Conservation (phyloP, 257 asterid genomes). For the Capsicum pubescens region DNA sequence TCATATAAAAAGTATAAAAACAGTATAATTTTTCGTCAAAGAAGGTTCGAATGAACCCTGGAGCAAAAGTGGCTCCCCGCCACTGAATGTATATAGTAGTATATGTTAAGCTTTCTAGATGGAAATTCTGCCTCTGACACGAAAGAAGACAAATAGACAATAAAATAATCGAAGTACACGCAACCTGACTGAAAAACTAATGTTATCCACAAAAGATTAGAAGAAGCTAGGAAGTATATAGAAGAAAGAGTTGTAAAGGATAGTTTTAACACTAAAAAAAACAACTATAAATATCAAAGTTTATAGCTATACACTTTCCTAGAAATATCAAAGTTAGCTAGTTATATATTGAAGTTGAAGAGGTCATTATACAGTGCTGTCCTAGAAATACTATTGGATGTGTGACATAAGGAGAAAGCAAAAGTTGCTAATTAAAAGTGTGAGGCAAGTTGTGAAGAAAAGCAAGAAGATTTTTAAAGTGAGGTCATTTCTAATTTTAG, state of each 20-base stretch:
- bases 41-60: too few species aligned
- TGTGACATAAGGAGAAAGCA: slow-evolving; percentile 5
- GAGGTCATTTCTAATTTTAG: not conserved
- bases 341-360: slow-evolving; percentile 22
- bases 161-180: not conserved
- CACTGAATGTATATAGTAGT: too few species aligned
- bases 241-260: too few species aligned
- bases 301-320: not conserved
- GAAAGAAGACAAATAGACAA: not conserved
- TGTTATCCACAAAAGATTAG: not conserved
- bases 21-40: too few species aligned
- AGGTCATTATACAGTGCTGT: not conserved
- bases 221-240: not conserved
- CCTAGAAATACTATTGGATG: slow-evolving; percentile 8
- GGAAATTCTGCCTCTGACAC: too few species aligned
- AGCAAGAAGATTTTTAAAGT: slow-evolving; percentile 10
- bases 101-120: too few species aligned
- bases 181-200: not conserved
- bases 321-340: slow-evolving; percentile 28
- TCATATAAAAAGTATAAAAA: too few species aligned
- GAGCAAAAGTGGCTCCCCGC: too few species aligned
- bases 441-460: not conserved
- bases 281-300: not conserved
- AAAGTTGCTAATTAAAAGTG: not conserved
- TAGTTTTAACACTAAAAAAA: too few species aligned